phyloP scores from a whole-genome alignment of 179 eudicot genomes.

The Monotropa hypopitys region DNA sequence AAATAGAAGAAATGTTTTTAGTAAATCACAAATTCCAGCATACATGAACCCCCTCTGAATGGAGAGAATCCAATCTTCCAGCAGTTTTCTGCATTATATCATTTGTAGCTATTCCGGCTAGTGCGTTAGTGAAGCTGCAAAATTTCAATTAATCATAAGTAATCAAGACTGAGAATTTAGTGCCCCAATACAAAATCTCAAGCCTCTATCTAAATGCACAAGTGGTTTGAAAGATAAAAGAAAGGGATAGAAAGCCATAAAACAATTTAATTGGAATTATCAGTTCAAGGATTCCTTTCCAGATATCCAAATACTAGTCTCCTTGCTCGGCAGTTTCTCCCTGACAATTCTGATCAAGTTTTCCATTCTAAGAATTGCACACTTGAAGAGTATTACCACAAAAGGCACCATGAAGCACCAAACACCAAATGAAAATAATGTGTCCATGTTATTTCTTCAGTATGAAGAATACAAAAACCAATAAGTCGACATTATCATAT shows the following conservation, averaged over 20 bases:
- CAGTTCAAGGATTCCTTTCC: neutral
- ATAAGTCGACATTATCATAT: neutral
- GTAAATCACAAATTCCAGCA: constrained; percentile 13
- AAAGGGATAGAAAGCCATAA: neutral
- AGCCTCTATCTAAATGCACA: neutral
- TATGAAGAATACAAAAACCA: neutral
- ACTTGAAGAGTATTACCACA: neutral
- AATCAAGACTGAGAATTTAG: neutral
- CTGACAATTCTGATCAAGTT: neutral
- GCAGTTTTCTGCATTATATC: constrained; percentile 76
- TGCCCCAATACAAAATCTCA: neutral
- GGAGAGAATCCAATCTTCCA: constrained; percentile 85
- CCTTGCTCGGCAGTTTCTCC: neutral
- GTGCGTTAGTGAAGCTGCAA: constrained; percentile 72
- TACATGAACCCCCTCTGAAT: constrained; percentile 98
- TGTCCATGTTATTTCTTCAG: neutral
- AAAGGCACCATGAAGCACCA: neutral
- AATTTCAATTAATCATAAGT: neutral
- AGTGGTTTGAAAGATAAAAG: neutral
- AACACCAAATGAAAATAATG: neutral
- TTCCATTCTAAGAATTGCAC: neutral
- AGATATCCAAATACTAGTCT: neutral
- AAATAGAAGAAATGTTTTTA: neutral
- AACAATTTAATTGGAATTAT: neutral
- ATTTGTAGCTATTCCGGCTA: constrained; percentile 59